These are phyloP conservation scores for Aureobasidium sp. DNA, from an alignment of 2,329 filamentous ascomycete species.

Conservation along the genomic window DNA sequence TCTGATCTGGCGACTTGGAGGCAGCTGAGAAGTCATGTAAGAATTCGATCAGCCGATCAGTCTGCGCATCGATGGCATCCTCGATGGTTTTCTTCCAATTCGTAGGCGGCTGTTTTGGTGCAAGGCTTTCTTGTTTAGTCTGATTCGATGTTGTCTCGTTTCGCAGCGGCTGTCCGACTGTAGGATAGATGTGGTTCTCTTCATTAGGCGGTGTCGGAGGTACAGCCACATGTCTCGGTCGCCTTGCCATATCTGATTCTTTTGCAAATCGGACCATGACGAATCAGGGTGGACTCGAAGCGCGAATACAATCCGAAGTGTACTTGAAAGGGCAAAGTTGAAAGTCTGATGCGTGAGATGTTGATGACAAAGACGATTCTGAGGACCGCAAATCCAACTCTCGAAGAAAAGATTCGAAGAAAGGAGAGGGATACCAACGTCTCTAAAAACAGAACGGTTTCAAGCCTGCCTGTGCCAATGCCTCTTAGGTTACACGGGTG, in stretches of 20 bases:
- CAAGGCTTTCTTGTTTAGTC: neutral
- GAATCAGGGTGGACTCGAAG: neutral
- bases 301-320: neutral
- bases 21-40: neutral
- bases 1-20: neutral
- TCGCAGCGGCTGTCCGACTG: neutral
- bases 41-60: neutral
- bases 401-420: neutral
- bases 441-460: conserved; percentile 2
- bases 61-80: neutral
- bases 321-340: neutral
- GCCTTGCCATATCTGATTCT: neutral
- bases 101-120: neutral
- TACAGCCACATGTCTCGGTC: neutral
- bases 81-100: neutral
- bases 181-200: neutral
- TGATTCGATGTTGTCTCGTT: neutral
- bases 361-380: neutral
- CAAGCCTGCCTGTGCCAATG: neutral
- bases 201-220: conserved; percentile 1
- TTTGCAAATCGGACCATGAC: too few species aligned
- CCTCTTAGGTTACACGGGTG: conserved; percentile 9
- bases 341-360: neutral
- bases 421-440: neutral
- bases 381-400: neutral